Percentiles rank a stretch among this genome's conserved stretches.
These are phyloP conservation scores for Aureobasidium namibiae DNA, from an alignment of 2,329 filamentous ascomycete species.

Conservation along the genomic window DNA sequence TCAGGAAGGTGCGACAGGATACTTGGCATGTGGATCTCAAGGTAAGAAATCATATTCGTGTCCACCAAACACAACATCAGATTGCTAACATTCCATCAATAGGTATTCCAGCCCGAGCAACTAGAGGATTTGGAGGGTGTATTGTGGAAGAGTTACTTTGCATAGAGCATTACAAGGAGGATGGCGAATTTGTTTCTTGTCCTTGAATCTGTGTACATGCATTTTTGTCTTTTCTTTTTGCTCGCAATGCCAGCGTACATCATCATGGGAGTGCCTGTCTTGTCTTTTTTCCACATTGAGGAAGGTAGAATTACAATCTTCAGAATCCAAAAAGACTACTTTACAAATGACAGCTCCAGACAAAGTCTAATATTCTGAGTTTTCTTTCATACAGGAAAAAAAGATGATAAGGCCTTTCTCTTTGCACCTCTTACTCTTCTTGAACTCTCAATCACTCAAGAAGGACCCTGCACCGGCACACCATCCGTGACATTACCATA, in stretches of 20 bases:
- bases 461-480: slow-evolving; percentile 31
- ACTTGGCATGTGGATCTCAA: slow-evolving; percentile 98
- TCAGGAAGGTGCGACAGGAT: slow-evolving; percentile 99
- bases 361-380: too few relatives aligned
- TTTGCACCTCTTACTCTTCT: not conserved
- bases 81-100: slow-evolving; percentile 16
- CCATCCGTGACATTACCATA: slow-evolving; percentile 47
- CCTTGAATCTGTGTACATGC: too few relatives aligned
- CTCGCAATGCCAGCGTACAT: too few relatives aligned
- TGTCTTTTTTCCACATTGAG: too few relatives aligned
- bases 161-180: slow-evolving; percentile 36
- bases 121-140: slow-evolving; percentile 93
- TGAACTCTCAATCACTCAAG: too few relatives aligned
- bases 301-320: too few relatives aligned
- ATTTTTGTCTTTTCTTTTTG: too few relatives aligned
- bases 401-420: not conserved
- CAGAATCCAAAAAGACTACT: too few relatives aligned
- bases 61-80: not conserved
- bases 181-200: not conserved
- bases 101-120: slow-evolving; percentile 83
- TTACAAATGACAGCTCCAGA: too few relatives aligned
- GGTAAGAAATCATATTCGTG: slow-evolving; percentile 48
- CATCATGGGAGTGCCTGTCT: too few relatives aligned
- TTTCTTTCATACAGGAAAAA: not conserved
- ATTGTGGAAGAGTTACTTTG: slow-evolving; percentile 99